Conservation (phyloP, 2,329 filamentous ascomycete genomes). For the Aphanocladium album region DNA sequence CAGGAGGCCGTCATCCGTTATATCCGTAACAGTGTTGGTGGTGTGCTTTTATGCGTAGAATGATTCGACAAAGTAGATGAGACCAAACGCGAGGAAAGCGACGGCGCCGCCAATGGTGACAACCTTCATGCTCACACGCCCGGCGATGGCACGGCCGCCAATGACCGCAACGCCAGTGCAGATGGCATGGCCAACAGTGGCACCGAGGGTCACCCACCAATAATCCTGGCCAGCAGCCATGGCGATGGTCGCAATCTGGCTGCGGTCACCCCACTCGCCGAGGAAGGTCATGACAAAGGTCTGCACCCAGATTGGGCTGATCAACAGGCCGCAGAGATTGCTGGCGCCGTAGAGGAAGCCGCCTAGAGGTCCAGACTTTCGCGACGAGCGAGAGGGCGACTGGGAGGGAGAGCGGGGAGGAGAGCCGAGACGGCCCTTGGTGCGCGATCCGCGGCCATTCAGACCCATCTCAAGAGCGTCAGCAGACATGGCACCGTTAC, state of each 20-base stretch:
- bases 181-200: conserved; percentile 76
- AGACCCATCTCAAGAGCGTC: conserved; percentile 79
- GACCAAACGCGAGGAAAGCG: conserved; percentile 84
- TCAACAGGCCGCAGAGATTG: conserved; percentile 80
- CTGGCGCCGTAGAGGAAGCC: conserved; percentile 59
- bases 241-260: conserved; percentile 96
- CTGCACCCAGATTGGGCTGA: conserved; percentile 97
- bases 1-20: background rate
- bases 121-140: conserved; percentile 89
- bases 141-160: conserved; percentile 87
- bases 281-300: conserved; percentile 99
- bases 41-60: conserved; percentile 45
- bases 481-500: conserved; percentile 61
- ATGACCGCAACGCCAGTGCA: conserved; percentile 91
- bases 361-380: conserved; percentile 34
- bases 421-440: conserved; percentile 71
- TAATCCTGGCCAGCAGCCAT: conserved; percentile 99
- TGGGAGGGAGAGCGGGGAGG: conserved; percentile 74
- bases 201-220: conserved; percentile 95
- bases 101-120: conserved; percentile 88
- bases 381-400: conserved; percentile 60
- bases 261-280: conserved; percentile 96
- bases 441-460: conserved; percentile 62
- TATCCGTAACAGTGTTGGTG: background rate
- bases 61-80: conserved; percentile 86